Percentiles rank a stretch among this genome's conserved stretches.
phyloP scores from a whole-genome alignment of 768 basidiomycete species.

The Leccinum sublutescens region DNA sequence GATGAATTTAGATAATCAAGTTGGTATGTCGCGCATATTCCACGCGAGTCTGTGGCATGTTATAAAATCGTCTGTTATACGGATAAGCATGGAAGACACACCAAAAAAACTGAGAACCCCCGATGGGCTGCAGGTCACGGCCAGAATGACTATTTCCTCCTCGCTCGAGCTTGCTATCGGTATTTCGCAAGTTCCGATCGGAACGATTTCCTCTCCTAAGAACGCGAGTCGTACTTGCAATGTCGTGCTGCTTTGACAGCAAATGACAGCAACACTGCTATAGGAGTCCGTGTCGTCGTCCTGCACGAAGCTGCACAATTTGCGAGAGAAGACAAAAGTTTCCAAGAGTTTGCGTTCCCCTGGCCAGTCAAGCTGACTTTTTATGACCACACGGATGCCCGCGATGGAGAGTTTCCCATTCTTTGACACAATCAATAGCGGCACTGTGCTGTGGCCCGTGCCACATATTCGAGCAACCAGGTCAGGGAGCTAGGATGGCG shows the following conservation, averaged over 20 bases:
- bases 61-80: neutral
- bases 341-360: conserved; percentile 28
- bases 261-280: conserved; percentile 19
- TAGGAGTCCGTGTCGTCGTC: conserved; percentile 9
- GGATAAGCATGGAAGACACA: conserved; percentile 27
- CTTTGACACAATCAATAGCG: conserved; percentile 34
- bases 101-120: conserved; percentile 53
- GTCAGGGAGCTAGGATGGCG: conserved; percentile 42
- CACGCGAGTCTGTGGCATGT: conserved; percentile 39
- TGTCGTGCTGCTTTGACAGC: conserved; percentile 16
- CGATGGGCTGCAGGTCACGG: conserved; percentile 38
- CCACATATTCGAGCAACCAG: conserved; percentile 39
- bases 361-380: conserved; percentile 26
- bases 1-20: conserved; percentile 28
- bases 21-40: conserved; percentile 41
- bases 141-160: neutral
- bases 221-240: conserved; percentile 25
- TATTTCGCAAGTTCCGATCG: conserved; percentile 22
- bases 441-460: conserved; percentile 25
- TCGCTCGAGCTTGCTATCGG: conserved; percentile 11
- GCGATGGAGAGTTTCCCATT: conserved; percentile 35
- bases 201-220: conserved; percentile 19
- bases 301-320: conserved; percentile 29
- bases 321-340: conserved; percentile 31
- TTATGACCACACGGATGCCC: conserved; percentile 28